These are phyloP conservation scores for Talaromyces sp. DNA, from an alignment of 2,329 filamentous ascomycete genomes.

Conservation along the genomic window DNA sequence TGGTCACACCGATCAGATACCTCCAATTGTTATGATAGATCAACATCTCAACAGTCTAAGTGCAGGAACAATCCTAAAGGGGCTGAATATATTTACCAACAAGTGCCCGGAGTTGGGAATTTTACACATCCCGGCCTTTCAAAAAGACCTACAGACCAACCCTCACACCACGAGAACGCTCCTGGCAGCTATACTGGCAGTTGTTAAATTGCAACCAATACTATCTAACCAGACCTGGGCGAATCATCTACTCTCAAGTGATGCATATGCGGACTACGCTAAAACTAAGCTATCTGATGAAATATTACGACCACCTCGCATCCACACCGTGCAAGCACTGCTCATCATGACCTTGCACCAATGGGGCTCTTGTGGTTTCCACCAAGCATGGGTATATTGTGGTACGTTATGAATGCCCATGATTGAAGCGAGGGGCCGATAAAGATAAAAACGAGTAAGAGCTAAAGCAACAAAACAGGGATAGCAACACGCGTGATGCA, in stretches of 20 bases:
- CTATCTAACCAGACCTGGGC: slow-evolving; percentile 2
- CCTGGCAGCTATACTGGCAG: slow-evolving; percentile 9
- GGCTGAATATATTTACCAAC: slow-evolving; percentile 20
- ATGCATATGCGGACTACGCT: slow-evolving; percentile 17
- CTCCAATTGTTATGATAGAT: background rate
- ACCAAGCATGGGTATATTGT: slow-evolving; percentile 50
- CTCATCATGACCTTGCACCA: slow-evolving; percentile 46
- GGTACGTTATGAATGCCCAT: slow-evolving; percentile 1
- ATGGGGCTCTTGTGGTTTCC: slow-evolving; percentile 48
- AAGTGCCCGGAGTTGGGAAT: slow-evolving; percentile 25
- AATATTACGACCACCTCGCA: slow-evolving; percentile 27
- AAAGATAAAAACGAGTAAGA: background rate
- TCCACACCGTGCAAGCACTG: slow-evolving; percentile 44
- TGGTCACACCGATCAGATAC: background rate
- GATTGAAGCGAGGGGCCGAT: background rate
- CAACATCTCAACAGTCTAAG: slow-evolving; percentile 9
- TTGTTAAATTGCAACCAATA: slow-evolving; percentile 10
- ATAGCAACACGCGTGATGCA: slow-evolving; percentile 48
- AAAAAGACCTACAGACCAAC: slow-evolving; percentile 10
- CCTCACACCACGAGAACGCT: slow-evolving; percentile 10
- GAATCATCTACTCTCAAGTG: slow-evolving; percentile 4
- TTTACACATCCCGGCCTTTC: slow-evolving; percentile 20
- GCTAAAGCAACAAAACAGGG: slow-evolving; percentile 21
- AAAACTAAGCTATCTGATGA: slow-evolving; percentile 15
- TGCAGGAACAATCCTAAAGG: slow-evolving; percentile 11